These are phyloP conservation scores for Moniliella sp. DNA, from an alignment of 1,284 basidiomycete genomes.

Conservation along the genomic window DNA sequence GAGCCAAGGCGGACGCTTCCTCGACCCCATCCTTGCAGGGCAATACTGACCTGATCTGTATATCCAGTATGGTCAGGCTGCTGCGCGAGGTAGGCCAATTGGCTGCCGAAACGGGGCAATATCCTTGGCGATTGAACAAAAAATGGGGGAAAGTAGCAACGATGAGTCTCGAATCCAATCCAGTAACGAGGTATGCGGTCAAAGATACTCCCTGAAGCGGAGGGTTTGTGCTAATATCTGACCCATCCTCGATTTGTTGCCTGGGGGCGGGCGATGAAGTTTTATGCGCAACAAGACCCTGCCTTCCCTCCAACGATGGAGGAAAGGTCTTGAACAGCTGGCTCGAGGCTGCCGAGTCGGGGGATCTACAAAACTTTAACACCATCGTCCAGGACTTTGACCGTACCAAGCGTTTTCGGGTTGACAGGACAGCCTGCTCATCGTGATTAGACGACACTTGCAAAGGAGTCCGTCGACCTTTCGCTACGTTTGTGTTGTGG, in stretches of 20 bases:
- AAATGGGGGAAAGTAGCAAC: constrained; percentile 76
- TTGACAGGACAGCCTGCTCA: constrained; percentile 24
- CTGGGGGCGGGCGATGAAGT: too few species aligned
- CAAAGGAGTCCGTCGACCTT: too few species aligned
- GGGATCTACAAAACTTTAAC: constrained; percentile 23
- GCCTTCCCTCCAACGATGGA: constrained; percentile 29
- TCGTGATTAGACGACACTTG: too few species aligned
- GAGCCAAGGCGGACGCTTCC: constrained; percentile 66
- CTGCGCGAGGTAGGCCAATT: constrained; percentile 89
- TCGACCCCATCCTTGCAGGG: too few species aligned
- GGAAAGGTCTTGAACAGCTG: constrained; percentile 23
- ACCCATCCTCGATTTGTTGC: constrained; percentile 54
- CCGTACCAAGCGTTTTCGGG: constrained; percentile 21
- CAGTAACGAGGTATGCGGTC: constrained; percentile 95
- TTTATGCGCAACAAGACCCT: constrained; percentile 25
- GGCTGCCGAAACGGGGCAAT: constrained; percentile 74
- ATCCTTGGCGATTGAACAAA: constrained; percentile 63
- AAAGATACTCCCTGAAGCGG: constrained; percentile 88
- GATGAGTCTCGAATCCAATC: constrained; percentile 54
- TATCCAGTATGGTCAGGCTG: constrained; percentile 70
- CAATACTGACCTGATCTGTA: too few species aligned
- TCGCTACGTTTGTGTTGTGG: too few species aligned
- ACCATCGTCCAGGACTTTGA: constrained; percentile 27
- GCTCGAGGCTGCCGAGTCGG: constrained; percentile 26
- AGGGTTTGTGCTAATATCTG: constrained; percentile 67